A percentile compares a stretch with the other conserved stretches of the same genome.
phyloP scores from a whole-genome alignment of 805 yeast genomes.

The Saccharomycopsis sp. region DNA sequence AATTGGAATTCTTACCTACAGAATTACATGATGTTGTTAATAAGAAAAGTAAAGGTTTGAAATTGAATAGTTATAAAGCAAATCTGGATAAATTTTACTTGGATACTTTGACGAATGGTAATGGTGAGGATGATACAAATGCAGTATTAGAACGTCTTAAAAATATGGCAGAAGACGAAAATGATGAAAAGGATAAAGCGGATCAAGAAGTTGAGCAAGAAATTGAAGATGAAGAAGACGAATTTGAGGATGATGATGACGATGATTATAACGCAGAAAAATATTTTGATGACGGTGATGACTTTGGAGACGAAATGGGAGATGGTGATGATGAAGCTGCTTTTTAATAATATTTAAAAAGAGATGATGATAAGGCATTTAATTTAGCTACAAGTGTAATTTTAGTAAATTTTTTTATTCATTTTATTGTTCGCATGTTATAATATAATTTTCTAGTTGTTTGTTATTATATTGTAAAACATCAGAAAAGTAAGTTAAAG shows the following conservation, averaged over 20 bases:
- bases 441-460: no score
- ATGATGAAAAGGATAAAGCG: slow-evolving; percentile 25
- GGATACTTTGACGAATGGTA: slow-evolving; percentile 23
- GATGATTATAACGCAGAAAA: slow-evolving; percentile 74
- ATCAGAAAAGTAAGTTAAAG: no score
- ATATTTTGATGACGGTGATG: slow-evolving; percentile 63
- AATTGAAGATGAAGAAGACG: slow-evolving; percentile 52
- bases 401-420: no score
- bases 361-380: no score
- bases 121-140: slow-evolving; percentile 21
- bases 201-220: slow-evolving; percentile 32
- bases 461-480: no score
- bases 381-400: no score
- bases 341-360: no score
- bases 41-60: slow-evolving; percentile 26
- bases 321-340: slow-evolving; percentile 67
- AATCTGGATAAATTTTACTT: slow-evolving; percentile 23
- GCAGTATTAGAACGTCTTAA: slow-evolving; percentile 27
- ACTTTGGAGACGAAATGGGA: slow-evolving; percentile 38
- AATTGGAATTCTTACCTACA: slow-evolving; percentile 58
- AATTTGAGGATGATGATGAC: slow-evolving; percentile 63
- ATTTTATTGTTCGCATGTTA: no score
- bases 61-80: slow-evolving; percentile 21
- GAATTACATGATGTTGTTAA: slow-evolving; percentile 72
- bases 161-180: slow-evolving; percentile 36